These are phyloP conservation scores for Penicillium coprophilum DNA, from an alignment of 495 filamentous ascomycete genomes.

Conservation along the genomic window DNA sequence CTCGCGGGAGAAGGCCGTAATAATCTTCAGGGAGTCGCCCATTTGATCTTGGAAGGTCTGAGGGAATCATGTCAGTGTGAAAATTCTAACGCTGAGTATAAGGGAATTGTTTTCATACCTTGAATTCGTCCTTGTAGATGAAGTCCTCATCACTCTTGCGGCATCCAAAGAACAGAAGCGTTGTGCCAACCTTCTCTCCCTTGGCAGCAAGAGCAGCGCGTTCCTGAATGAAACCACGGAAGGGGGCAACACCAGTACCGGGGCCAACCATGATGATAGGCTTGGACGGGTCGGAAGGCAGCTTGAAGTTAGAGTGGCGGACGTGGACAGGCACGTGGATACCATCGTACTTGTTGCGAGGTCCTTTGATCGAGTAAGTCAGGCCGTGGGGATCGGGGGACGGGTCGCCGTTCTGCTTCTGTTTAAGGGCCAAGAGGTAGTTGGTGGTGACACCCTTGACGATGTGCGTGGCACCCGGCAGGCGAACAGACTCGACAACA, in stretches of 20 bases:
- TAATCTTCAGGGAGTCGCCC: conserved; percentile 80
- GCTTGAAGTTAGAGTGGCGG: conserved; percentile 98
- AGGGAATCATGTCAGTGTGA: conserved; percentile 13
- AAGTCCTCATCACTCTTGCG: conserved; percentile 83
- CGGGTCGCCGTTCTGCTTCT: conserved; percentile 92
- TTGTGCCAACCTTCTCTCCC: conserved; percentile 85
- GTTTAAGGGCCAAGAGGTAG: conserved; percentile 92
- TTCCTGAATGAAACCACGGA: conserved; percentile 94
- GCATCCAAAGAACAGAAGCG: conserved; percentile 93
- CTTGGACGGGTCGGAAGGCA: conserved; percentile 91
- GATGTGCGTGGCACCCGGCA: conserved; percentile 75
- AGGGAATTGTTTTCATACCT: conserved; percentile 59
- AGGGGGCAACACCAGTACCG: conserved; percentile 94
- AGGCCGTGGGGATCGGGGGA: conserved; percentile 82
- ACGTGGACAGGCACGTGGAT: conserved; percentile 95
- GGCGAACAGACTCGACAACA: conserved; percentile 79
- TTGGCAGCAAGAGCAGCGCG: conserved; percentile 74
- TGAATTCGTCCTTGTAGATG: conserved; percentile 87
- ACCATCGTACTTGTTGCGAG: conserved; percentile 95
- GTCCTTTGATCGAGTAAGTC: conserved; percentile 85
- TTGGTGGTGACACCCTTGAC: conserved; percentile 97
- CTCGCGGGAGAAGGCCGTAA: conserved; percentile 93
- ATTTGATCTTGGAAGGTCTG: conserved; percentile 80
- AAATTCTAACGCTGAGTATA: neutral
- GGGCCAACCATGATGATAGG: conserved; percentile 96